These are phyloP conservation scores for Ascochyta lentis DNA, from an alignment of 2,329 filamentous ascomycete genomes.

Conservation along the genomic window DNA sequence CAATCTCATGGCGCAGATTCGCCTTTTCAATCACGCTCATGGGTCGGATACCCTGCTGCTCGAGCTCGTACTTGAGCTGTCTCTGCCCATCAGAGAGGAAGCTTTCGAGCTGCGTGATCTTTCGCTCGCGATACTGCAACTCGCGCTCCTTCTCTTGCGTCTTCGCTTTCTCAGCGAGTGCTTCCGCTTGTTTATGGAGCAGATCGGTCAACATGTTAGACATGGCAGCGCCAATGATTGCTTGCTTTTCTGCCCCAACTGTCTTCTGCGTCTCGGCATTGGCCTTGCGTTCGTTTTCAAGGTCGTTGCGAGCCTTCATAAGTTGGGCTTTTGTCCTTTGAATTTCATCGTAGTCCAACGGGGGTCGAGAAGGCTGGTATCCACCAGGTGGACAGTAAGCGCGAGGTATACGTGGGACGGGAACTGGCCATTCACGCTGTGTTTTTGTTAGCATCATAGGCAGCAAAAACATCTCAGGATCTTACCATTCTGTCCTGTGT, in stretches of 20 bases:
- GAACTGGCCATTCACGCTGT: constrained; percentile 7
- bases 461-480: not conserved
- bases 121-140: constrained; percentile 19
- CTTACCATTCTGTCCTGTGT: constrained; percentile 4
- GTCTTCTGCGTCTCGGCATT: constrained; percentile 13
- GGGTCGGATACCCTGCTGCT: constrained; percentile 11
- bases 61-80: constrained; percentile 20
- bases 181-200: constrained; percentile 22
- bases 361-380: constrained; percentile 1
- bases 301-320: constrained; percentile 21
- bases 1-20: constrained; percentile 8
- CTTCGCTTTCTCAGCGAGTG: constrained; percentile 15
- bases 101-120: constrained; percentile 24
- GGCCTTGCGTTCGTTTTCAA: constrained; percentile 23
- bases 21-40: constrained; percentile 20
- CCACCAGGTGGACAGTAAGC: not conserved
- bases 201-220: constrained; percentile 19
- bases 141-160: constrained; percentile 18
- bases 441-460: not conserved
- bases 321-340: constrained; percentile 20
- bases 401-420: constrained; percentile 7
- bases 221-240: constrained; percentile 15
- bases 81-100: constrained; percentile 34
- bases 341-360: constrained; percentile 16
- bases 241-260: constrained; percentile 16